phyloP scores from a whole-genome alignment of 306 rosid species.

The Vigna nakashimae region DNA sequence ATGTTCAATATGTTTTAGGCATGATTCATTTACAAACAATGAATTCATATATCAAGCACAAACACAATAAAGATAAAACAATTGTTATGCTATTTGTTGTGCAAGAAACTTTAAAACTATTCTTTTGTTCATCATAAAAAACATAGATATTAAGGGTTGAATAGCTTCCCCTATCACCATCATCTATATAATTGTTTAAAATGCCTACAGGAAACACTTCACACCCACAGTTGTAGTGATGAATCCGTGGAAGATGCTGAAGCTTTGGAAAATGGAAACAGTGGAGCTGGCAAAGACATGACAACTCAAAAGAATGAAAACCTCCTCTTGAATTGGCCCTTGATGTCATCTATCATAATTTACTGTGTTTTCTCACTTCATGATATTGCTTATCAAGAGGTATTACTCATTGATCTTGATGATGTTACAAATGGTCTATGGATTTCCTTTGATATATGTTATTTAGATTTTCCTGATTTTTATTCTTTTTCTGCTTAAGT shows the following conservation, averaged over 20 bases:
- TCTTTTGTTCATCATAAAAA: too few species aligned
- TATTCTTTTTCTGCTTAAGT: background rate
- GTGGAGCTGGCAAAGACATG: constrained; percentile 23
- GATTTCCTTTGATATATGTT: background rate
- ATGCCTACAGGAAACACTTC: constrained; percentile 79
- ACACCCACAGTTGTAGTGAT: constrained; percentile 51
- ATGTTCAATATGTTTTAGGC: too few species aligned
- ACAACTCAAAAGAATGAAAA: constrained; percentile 48
- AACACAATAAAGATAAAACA: too few species aligned
- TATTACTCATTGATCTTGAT: constrained; percentile 32
- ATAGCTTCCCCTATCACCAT: too few species aligned
- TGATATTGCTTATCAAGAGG: constrained; percentile 89
- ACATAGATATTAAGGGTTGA: too few species aligned
- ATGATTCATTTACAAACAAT: too few species aligned
- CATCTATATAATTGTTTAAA: background rate
- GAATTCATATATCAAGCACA: too few species aligned
- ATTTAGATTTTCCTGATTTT: background rate
- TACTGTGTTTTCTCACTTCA: constrained; percentile 78
- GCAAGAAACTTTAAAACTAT: too few species aligned
- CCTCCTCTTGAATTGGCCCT: constrained; percentile 83
- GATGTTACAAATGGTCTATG: constrained; percentile 3
- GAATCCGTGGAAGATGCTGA: constrained; percentile 48
- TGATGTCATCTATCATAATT: constrained; percentile 79
- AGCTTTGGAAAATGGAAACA: constrained; percentile 59
- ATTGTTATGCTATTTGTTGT: too few species aligned